These are phyloP conservation scores for Camellia lanceoleosa DNA, from an alignment of 148 eudicot genomes.

Conservation along the genomic window DNA sequence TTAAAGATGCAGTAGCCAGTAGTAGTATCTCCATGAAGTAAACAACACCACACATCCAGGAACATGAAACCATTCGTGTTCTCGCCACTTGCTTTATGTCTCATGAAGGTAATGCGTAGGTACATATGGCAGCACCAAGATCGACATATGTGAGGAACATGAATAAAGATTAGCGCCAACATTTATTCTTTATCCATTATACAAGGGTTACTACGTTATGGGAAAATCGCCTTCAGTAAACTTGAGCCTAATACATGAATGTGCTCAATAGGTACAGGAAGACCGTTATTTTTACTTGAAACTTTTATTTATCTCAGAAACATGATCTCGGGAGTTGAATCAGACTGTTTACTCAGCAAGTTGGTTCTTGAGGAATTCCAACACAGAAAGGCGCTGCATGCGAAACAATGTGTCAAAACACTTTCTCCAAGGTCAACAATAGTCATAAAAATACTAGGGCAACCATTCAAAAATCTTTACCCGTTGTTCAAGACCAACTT, in stretches of 20 bases:
- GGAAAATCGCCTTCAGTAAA: background rate
- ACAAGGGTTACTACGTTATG: background rate
- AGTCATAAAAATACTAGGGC: background rate
- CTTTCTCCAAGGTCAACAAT: background rate
- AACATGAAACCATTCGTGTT: background rate
- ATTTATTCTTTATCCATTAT: background rate
- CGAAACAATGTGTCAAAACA: background rate
- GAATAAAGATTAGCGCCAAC: background rate
- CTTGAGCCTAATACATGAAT: background rate
- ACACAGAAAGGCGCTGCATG: slow-evolving; percentile 75
- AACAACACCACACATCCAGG: background rate
- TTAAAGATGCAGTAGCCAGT: background rate
- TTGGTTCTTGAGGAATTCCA: slow-evolving; percentile 78
- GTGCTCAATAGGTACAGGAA: background rate
- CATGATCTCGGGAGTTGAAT: slow-evolving; percentile 20
- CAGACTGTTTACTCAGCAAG: slow-evolving; percentile 46
- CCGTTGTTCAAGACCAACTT: slow-evolving; percentile 73
- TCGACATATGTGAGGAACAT: background rate
- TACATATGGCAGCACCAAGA: background rate
- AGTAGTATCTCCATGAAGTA: background rate
- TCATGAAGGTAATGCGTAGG: background rate
- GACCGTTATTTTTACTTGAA: slow-evolving; percentile 1
- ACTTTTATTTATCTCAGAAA: background rate
- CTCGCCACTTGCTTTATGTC: background rate
- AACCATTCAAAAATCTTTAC: slow-evolving; percentile 34